phyloP scores from a whole-genome alignment of 2,329 filamentous ascomycete genomes.

The Magnaporthiopsis poae region DNA sequence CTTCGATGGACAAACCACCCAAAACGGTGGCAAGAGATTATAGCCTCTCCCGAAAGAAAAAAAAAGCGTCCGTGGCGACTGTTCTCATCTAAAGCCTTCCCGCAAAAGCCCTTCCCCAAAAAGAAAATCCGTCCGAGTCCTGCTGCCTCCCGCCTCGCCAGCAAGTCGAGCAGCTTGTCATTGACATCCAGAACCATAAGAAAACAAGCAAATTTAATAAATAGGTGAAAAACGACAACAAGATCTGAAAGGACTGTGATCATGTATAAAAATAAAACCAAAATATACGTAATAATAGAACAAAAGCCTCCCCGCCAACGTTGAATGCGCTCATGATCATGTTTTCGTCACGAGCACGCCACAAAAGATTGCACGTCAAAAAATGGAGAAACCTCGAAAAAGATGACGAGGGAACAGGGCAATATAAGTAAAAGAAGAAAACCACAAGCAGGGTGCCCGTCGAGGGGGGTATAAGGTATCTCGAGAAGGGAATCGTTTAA shows the following conservation, averaged over 20 bases:
- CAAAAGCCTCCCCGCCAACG: neutral
- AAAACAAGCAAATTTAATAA: neutral
- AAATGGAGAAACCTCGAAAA: neutral
- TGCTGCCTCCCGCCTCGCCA: neutral
- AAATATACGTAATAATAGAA: neutral
- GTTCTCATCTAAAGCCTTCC: neutral
- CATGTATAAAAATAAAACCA: neutral
- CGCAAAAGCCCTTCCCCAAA: neutral
- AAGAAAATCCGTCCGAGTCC: neutral
- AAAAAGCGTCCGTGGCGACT: neutral
- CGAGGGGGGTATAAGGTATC: conserved; percentile 6
- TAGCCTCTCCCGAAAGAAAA: neutral
- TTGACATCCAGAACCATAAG: neutral
- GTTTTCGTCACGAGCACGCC: neutral
- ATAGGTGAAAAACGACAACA: neutral
- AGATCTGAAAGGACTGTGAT: neutral
- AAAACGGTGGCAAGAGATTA: neutral
- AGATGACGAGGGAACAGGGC: neutral
- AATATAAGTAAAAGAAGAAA: neutral
- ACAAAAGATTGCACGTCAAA: neutral
- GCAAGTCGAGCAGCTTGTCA: neutral
- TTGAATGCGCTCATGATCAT: neutral
- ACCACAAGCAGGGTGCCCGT: neutral
- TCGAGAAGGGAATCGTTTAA: neutral
- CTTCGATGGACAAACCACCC: neutral